Evolutionary conservation across 2,329 filamentous ascomycete genomes (phyloP), one percentile per base, ranked within the genome.

Genomic region (Fusarium sp.): DNA sequence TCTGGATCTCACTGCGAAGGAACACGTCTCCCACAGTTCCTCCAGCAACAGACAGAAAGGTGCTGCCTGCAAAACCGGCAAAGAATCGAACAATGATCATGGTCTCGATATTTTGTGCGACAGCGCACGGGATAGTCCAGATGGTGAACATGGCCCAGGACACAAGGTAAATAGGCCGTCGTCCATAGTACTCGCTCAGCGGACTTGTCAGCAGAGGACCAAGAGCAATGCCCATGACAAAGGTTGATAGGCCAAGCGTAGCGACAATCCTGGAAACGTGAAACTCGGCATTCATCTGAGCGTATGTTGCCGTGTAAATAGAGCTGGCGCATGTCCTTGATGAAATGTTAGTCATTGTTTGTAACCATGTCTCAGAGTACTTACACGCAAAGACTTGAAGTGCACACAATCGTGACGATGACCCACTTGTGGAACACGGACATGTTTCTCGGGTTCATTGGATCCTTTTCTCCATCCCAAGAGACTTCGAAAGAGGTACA

Each of bases 41-140:
- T 0, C 75, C 75, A 0, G 71, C 70, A 9, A 77, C 75, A 8
- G 69, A 70, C 1, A 77, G 59, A 16, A 77, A 78, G 0, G 67
- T 65, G 20, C 75, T 78, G 0, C 67, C 70, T 3, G 36, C 61
- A 11, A 70, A 68, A 2, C 93, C 93, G 73, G 91, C 88, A 50
- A 97, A 88, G 79, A 97, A 97, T 3, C 95, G 90, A 18, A 88
- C 88, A 6, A 96, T 83, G 62, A 97, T 84, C 87, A 96, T 91
- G 2, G 94, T 96, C 70, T 90, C 82, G 16, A 94, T 93, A 75
- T 96, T 95, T 56, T 86, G 84, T 5, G 94, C 93, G 22, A 95
- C 90, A 0, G 94, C 94, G 64, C 91, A 93, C 0, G 94, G 94
- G 45, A 97, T 90, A 29, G 95, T 82, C 90, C 92, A 96, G 63